phyloP scores from a whole-genome alignment of 352 stramenopile genomes.

The Globisporangium emineosum region DNA sequence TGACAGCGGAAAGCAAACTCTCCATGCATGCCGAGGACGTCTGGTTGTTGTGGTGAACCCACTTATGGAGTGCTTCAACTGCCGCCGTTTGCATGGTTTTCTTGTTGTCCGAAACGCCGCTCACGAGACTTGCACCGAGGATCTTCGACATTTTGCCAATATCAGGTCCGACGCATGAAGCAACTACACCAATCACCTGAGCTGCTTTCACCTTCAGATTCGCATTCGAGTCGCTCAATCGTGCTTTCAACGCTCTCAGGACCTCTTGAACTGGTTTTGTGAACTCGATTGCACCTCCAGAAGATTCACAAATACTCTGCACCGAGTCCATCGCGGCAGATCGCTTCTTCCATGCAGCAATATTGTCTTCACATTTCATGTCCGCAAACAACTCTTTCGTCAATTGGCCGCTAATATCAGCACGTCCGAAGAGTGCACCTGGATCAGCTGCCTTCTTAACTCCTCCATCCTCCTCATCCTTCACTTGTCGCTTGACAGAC shows the following conservation, averaged over 20 bases:
- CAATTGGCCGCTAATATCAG: constrained; percentile 76
- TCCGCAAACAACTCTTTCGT: constrained; percentile 85
- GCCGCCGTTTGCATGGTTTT: constrained; percentile 83
- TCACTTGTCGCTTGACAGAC: constrained; percentile 65
- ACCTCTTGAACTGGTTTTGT: constrained; percentile 80
- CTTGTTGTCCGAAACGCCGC: constrained; percentile 84
- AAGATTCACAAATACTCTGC: constrained; percentile 72
- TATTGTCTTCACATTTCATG: constrained; percentile 86
- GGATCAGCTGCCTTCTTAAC: constrained; percentile 34
- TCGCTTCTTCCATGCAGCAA: constrained; percentile 83
- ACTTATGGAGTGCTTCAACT: constrained; percentile 78
- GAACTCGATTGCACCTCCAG: constrained; percentile 79
- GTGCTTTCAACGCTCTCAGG: constrained; percentile 69
- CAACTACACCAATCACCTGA: constrained; percentile 78
- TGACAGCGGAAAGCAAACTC: constrained; percentile 61
- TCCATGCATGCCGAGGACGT: constrained; percentile 68
- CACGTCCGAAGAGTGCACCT: constrained; percentile 64
- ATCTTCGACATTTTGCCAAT: constrained; percentile 82
- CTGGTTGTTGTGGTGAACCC: constrained; percentile 73
- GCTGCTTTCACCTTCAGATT: constrained; percentile 87
- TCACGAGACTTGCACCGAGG: constrained; percentile 60
- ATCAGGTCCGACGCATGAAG: constrained; percentile 71
- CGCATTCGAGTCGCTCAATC: constrained; percentile 80
- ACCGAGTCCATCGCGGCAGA: constrained; percentile 76
- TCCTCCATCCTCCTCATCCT: constrained; percentile 53